Conservation (phyloP, 2,329 filamentous ascomycete genomes). For the Alternaria consortialis region DNA sequence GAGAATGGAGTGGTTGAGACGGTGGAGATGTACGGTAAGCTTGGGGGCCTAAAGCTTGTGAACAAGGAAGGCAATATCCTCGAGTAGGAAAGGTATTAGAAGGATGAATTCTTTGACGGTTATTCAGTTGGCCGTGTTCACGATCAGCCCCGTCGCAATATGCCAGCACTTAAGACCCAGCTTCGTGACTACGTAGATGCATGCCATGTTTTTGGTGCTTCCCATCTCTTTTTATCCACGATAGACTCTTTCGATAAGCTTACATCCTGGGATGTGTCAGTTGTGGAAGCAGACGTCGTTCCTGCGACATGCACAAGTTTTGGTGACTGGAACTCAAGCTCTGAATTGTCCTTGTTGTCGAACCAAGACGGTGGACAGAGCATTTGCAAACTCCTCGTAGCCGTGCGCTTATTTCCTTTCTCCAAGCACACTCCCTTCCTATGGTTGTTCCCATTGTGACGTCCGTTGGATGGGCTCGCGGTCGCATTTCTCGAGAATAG, state of each 20-base stretch:
- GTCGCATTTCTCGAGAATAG: constrained; percentile 5
- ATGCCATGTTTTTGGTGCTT: background rate
- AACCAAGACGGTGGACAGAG: background rate
- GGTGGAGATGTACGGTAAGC: background rate
- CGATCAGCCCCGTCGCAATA: background rate
- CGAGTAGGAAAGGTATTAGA: too few species aligned
- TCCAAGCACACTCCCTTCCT: background rate
- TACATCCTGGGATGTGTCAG: background rate
- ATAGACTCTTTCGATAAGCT: background rate
- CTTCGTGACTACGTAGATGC: background rate
- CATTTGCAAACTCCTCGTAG: background rate
- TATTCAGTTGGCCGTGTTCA: background rate
- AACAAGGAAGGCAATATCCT: constrained; percentile 21
- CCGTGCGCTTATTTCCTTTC: background rate
- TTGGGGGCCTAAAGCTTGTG: constrained; percentile 14
- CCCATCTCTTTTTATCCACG: background rate
- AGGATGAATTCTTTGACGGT: background rate
- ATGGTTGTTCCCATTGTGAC: background rate
- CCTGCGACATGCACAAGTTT: background rate
- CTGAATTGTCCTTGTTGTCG: background rate
- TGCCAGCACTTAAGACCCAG: background rate
- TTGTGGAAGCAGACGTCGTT: background rate
- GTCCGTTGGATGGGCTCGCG: background rate
- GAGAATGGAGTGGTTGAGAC: constrained; percentile 47
- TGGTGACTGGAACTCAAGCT: background rate